phyloP scores from a whole-genome alignment of 1,284 basidiomycete species.

The Cutaneotrichosporon cutaneum region DNA sequence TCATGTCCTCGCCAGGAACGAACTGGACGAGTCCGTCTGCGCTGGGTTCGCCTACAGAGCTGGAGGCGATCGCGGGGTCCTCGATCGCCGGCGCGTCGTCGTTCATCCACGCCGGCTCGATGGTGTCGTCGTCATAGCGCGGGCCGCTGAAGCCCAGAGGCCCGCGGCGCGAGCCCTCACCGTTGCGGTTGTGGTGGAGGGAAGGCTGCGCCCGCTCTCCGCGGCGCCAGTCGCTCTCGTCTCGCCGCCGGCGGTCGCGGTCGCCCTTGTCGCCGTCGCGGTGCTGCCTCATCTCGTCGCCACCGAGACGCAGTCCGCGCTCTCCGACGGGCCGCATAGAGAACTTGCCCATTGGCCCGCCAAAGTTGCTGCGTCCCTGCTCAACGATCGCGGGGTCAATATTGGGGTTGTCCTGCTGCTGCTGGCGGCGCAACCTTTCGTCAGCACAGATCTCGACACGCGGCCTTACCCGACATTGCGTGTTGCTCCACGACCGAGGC shows the following conservation, averaged over 20 bases:
- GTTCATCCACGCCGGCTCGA: conserved; percentile 50
- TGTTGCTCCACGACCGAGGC: conserved; percentile 24
- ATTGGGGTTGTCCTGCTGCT: conserved; percentile 15
- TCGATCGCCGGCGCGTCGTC: conserved; percentile 27
- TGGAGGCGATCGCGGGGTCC: conserved; percentile 34
- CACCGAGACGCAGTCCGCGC: conserved; percentile 30
- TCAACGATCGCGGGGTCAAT: conserved; percentile 27
- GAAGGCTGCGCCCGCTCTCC: conserved; percentile 4
- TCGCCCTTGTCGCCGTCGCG: conserved; percentile 24
- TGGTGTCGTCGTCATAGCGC: conserved; percentile 34
- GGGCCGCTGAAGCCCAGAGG: conserved; percentile 13
- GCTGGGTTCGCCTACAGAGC: conserved; percentile 22
- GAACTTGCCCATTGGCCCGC: conserved; percentile 41
- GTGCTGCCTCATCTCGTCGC: conserved; percentile 28
- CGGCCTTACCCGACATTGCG: conserved; percentile 40
- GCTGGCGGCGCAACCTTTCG: conserved; percentile 14
- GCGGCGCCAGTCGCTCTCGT: conserved; percentile 15
- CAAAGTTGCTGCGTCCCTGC: conserved; percentile 16
- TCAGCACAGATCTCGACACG: conserved; percentile 10
- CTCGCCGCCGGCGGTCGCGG: conserved; percentile 7
- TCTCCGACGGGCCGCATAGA: conserved; percentile 29
- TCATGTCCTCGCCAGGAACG: conserved; percentile 47
- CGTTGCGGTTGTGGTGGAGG: conserved; percentile 15
- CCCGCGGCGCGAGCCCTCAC: conserved; percentile 17
- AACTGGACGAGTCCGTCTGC: conserved; percentile 32